Evolutionary conservation across 768 basidiomycete genomes (phyloP).

Genomic region (Mycena albidolilacea): DNA sequence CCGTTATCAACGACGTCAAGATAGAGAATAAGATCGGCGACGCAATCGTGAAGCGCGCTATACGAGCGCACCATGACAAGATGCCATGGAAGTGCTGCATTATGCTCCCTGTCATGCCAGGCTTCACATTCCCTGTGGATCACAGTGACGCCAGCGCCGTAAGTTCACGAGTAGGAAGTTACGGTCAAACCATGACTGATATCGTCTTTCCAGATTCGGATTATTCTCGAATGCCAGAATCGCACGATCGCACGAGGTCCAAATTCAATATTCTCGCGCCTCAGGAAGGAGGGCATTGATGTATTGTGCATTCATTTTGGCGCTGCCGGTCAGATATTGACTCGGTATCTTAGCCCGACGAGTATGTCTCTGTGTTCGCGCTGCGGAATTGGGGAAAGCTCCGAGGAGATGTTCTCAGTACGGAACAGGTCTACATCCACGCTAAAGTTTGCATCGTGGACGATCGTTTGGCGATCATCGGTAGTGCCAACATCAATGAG

Average conservation of each 20-base stretch:
- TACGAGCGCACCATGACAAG: conserved; percentile 85
- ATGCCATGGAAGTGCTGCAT: conserved; percentile 95
- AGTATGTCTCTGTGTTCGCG: conserved; percentile 93
- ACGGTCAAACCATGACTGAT: conserved; percentile 11
- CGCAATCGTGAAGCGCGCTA: conserved; percentile 91
- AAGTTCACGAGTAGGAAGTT: conserved; percentile 47
- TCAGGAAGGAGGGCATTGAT: conserved; percentile 91
- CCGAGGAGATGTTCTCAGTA: conserved; percentile 85
- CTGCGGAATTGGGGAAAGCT: conserved; percentile 96
- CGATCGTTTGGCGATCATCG: conserved; percentile 94
- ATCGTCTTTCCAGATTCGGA: conserved; percentile 74
- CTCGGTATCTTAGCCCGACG: conserved; percentile 77
- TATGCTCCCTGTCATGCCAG: conserved; percentile 92
- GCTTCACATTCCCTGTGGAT: conserved; percentile 94
- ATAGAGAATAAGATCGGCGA: conserved; percentile 97
- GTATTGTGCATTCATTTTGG: conserved; percentile 59
- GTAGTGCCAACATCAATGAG: conserved; percentile 98
- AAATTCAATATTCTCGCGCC: conserved; percentile 89
- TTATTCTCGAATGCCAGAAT: conserved; percentile 97
- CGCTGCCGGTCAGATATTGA: conserved; percentile 20
- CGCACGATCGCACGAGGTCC: conserved; percentile 90
- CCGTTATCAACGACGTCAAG: conserved; percentile 85
- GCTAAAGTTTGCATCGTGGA: conserved; percentile 93
- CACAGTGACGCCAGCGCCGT: conserved; percentile 94
- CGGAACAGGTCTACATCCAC: conserved; percentile 96